phyloP scores from a whole-genome alignment of 2,329 filamentous ascomycete species.

The Acrocalymma vagum region DNA sequence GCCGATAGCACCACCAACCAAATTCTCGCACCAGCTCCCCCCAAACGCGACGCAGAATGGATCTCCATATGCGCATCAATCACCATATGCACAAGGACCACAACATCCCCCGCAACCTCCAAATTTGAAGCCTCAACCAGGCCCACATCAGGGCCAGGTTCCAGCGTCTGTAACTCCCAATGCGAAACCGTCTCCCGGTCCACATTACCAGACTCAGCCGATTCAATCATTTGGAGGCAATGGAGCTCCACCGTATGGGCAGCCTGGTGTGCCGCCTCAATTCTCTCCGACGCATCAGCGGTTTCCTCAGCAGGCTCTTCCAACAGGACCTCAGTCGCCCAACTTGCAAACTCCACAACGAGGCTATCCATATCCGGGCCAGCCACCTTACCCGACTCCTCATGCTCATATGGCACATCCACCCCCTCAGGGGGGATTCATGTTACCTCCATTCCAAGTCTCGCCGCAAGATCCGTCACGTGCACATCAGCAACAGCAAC shows the following conservation, averaged over 20 bases:
- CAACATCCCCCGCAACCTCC: slow-evolving; percentile 32
- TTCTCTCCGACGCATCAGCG: slow-evolving; percentile 40
- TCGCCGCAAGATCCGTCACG: slow-evolving; percentile 53
- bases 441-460: slow-evolving; percentile 58
- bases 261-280: slow-evolving; percentile 33
- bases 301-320: slow-evolving; percentile 30
- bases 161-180: no score
- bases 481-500: slow-evolving; percentile 45
- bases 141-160: slow-evolving; percentile 34
- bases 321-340: slow-evolving; percentile 43
- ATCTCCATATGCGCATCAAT: slow-evolving; percentile 44
- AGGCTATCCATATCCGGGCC: slow-evolving; percentile 40
- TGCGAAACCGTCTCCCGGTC: slow-evolving; percentile 44
- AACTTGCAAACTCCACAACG: slow-evolving; percentile 38
- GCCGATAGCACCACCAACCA: slow-evolving; percentile 23
- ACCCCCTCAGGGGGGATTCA: slow-evolving; percentile 54
- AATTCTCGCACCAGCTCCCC: slow-evolving; percentile 32
- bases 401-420: slow-evolving; percentile 44
- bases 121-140: slow-evolving; percentile 30
- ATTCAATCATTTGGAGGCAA: slow-evolving; percentile 31
- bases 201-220: slow-evolving; percentile 38
- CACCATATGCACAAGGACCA: slow-evolving; percentile 46
- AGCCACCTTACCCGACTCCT: slow-evolving; percentile 40
- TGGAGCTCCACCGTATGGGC: slow-evolving; percentile 34
- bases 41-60: slow-evolving; percentile 37